Base-by-base conservation (phyloP, 768 basidiomycete species). In the Coprinopsis marcescibilis region DNA sequence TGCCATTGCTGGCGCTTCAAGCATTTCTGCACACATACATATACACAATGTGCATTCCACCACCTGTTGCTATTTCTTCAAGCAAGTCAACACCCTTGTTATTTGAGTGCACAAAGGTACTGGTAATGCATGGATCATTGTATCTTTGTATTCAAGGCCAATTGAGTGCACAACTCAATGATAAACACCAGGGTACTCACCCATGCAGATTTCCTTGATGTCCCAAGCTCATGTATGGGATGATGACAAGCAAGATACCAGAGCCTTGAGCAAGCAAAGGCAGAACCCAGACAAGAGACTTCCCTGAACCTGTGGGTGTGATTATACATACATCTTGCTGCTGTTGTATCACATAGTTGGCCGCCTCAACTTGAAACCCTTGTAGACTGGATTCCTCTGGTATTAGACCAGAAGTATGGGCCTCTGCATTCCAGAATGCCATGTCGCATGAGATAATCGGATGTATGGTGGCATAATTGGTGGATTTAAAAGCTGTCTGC, bases 1-100 rank as follows among this genome's bases (percentile, higher is more conserved):
- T 0, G 58, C 60, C 43, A 57, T 47, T 2, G 50, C 24, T 7
- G 57, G 58, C 14, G 49, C 56, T 29, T 61, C 56, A 20, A 59
- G 54, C 60, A 61, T 61, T 37, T 61, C 60, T 0, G 53, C 51
- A 35, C 60, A n/a, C n/a, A n/a, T n/a, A 61, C 0, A 50, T 51
- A 46, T 56, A 61, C 6, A 59, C 20, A 2, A 61, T 48, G 2
- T 44, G 49, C 46, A 45, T 54, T 0, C 43, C 46, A 2, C 49
- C 46, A 10, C 50, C 56, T 3, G 11, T 2, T 8, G 55, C 55
- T 2, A 50, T 47, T 5, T 36, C n/a, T 13, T 49, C 46, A 21
- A 58, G 51, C 20, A 44, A 34, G 3, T 30, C 27, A 7, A n/a
- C 17, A 2, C 24, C 29, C 10, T 51, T 50, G 4, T 46, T 41